Evolutionary conservation across 495 filamentous ascomycete species (phyloP), one percentile per base, ranked within the genome.

Genomic region (Penicillium riverlandense): DNA sequence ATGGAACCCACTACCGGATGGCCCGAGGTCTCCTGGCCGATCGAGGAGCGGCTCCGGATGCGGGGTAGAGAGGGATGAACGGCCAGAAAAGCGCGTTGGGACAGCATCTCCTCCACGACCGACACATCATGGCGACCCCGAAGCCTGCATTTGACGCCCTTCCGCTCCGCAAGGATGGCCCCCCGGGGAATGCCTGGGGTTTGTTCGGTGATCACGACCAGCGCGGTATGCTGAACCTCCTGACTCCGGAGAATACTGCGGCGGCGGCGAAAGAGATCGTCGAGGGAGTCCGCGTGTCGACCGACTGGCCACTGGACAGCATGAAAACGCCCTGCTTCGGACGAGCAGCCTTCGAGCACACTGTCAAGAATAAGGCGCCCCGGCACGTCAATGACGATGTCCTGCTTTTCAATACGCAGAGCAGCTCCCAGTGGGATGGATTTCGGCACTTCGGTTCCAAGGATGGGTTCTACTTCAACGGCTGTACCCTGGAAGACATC

Each of bases 401-500:
- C 14, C 70, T 77, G 68, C 70, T 65, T 10, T 78, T 85, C 52
- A 84, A 85, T 55, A 72, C 79, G 10, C 79, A 84, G 64, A 62
- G 65, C 22, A 69, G 65, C 37, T 69, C 61, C 4, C 77, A 80
- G 49, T 79, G 76, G 77, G 76, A 79, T 66, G 74, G 76, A 7
- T 74, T 79, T 36, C 50, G 73, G 30, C 73, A 78, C 57, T 77
- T 64, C 49, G 72, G 70, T 61, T 49, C 37, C 46, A 64, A 73
- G 30, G 70, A 72, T 29, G 51, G 62, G 38, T 49, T 51, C 15
- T 88, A 79, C 49, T 86, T 81, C 53, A 84, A 84, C 35, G 81
- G 80, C 6, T 70, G 77, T 14, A 76, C 72, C 0, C 58, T 70
- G 58, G 60, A 75, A 1, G 75, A 83, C 8, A 75, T 87, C 37